Base-by-base conservation (phyloP, 148 eudicot species). In the Mesembryanthemum crystallinum region DNA sequence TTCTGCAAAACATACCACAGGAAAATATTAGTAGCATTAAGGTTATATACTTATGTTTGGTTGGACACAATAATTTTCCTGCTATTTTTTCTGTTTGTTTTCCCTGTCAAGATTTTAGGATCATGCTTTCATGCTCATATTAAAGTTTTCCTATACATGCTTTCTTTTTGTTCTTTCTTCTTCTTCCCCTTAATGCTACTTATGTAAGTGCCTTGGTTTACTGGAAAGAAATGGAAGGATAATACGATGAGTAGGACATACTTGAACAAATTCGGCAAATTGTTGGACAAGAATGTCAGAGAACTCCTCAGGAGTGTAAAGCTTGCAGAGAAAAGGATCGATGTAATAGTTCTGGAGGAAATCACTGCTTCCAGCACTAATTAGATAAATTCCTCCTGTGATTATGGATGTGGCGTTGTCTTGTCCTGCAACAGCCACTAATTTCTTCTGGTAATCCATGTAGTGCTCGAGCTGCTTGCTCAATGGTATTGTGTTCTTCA, bases 271-370 rank as follows among this genome's bases (percentile, higher is more conserved):
- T 30, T 80, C 78, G 18, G 81, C 76, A 72, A 83, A 89, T 30
- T 80, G 42, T 67, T 80, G 54, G 45, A 80, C 64, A 54, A 89
- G 90, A 73, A 89, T 60, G 68, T 85, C 78, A 8, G 90, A 74
- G 77, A 89, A 89, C 51, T 80, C 83, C 51, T 83, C 82, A 17
- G 87, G 72, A 62, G 85, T 74, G 80, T 89, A 85, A 37, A 82
- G 39, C 73, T 84, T 71, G 79, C 79, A 81, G n/a, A 89, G 85
- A 79, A 85, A 78, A 79, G 92, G 92, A 47, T 89, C 84, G 74
- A 89, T 87, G 79, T 87, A 87, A 67, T 85, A 89, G 83, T 89
- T 89, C 57, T 89, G 90, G 25, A 87, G 76, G 85, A 89, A 89
- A 81, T 89, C 92, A 75, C 92, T 89, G 68, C 86, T 87, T 39